Conservation (phyloP, 768 basidiomycete species). For the Gyrodon lividus region DNA sequence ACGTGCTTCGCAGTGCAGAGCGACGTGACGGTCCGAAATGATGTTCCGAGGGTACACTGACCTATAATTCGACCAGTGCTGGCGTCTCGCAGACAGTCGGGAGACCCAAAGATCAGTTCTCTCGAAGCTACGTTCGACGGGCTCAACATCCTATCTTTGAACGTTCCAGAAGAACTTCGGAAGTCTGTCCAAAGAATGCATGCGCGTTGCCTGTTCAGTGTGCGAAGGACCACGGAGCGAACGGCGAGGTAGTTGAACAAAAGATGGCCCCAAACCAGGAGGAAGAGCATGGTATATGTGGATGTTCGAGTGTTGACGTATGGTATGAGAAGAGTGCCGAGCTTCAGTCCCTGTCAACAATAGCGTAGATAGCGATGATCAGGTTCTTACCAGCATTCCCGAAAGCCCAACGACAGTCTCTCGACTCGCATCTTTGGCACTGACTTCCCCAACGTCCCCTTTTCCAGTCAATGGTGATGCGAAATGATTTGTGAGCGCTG, state of each 20-base stretch:
- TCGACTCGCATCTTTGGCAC: constrained; percentile 70
- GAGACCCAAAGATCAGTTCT: constrained; percentile 46
- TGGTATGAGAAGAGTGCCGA: constrained; percentile 59
- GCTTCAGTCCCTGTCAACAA: constrained; percentile 34
- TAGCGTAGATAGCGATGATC: not conserved
- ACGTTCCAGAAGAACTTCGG: constrained; percentile 8
- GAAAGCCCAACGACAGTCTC: constrained; percentile 67
- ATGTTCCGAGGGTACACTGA: constrained; percentile 49
- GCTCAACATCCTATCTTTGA: constrained; percentile 17
- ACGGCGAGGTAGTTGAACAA: constrained; percentile 60
- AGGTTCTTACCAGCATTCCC: constrained; percentile 59
- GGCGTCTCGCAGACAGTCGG: constrained; percentile 39
- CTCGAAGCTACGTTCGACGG: constrained; percentile 40
- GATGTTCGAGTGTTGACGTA: constrained; percentile 45
- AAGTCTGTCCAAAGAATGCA: constrained; percentile 47
- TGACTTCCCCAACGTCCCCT: constrained; percentile 69
- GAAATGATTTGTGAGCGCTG: constrained; percentile 67
- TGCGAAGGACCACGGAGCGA: constrained; percentile 52
- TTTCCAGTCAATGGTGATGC: constrained; percentile 47
- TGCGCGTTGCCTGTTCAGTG: constrained; percentile 60
- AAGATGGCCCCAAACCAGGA: constrained; percentile 55
- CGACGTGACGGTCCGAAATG: constrained; percentile 31
- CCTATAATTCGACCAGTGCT: constrained; percentile 39
- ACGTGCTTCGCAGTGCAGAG: constrained; percentile 15
- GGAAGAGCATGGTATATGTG: constrained; percentile 51